Conservation (phyloP, 352 stramenopile genomes). For the Phytophthora cactorum region DNA sequence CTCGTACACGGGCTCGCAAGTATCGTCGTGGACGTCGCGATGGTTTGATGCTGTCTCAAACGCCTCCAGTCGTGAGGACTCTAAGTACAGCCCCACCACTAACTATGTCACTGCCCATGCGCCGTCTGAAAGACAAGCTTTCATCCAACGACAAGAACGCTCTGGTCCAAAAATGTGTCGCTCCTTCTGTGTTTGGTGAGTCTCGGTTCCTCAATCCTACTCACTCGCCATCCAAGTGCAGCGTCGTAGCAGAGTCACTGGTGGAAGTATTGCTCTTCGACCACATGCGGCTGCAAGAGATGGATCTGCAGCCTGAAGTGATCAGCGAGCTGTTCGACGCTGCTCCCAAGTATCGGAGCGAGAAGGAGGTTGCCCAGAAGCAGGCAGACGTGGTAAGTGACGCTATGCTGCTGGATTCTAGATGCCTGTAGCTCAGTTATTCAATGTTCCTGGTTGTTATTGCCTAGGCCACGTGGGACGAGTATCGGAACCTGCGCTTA, state of each 20-base stretch:
- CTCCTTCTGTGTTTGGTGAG: constrained; percentile 72
- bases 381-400: constrained; percentile 40
- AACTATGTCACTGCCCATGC: constrained; percentile 20
- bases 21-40: constrained; percentile 54
- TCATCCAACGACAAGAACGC: constrained; percentile 45
- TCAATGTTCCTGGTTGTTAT: constrained; percentile 5
- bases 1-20: constrained; percentile 53
- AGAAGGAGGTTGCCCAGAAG: constrained; percentile 56
- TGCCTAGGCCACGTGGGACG: constrained; percentile 61
- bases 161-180: constrained; percentile 49
- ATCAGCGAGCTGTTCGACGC: constrained; percentile 58
- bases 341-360: constrained; percentile 64
- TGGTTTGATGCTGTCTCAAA: constrained; percentile 39
- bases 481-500: constrained; percentile 71
- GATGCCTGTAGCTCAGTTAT: background rate
- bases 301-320: constrained; percentile 67
- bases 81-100: background rate
- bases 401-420: background rate
- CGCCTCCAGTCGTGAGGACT: constrained; percentile 11
- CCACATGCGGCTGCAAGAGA: constrained; percentile 78
- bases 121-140: constrained; percentile 34
- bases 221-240: constrained; percentile 62
- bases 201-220: constrained; percentile 62
- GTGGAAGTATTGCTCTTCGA: constrained; percentile 78
- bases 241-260: constrained; percentile 66